Conservation (phyloP, 768 basidiomycete species). For the Tulasnella sp. region DNA sequence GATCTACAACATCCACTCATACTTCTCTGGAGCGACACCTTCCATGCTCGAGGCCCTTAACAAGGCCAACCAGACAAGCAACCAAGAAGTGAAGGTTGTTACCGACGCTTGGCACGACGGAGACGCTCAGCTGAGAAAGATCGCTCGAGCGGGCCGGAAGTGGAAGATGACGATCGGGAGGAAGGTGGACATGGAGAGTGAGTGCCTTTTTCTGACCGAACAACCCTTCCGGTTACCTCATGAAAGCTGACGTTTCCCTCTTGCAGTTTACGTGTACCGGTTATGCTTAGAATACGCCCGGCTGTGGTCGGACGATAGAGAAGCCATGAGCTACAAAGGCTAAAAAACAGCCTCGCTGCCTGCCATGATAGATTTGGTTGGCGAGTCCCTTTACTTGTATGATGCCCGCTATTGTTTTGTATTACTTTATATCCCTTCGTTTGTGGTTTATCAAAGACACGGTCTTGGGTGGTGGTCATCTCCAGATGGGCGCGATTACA, state of each 20-base stretch:
- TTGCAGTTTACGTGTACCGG: slow-evolving; percentile 76
- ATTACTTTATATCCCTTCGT: not conserved
- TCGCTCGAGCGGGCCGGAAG: slow-evolving; percentile 86
- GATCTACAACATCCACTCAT: slow-evolving; percentile 90
- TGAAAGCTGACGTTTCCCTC: not conserved
- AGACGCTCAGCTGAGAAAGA: slow-evolving; percentile 68
- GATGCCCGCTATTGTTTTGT: not conserved
- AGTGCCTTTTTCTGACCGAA: slow-evolving; percentile 32
- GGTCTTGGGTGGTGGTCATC: not conserved
- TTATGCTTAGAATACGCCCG: slow-evolving; percentile 86
- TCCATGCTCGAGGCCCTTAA: slow-evolving; percentile 49
- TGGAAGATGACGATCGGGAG: slow-evolving; percentile 86
- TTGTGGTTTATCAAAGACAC: not conserved
- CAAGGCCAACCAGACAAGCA: slow-evolving; percentile 40
- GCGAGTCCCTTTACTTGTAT: not conserved
- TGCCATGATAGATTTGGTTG: not conserved
- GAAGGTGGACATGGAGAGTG: slow-evolving; percentile 89
- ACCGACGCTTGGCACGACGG: slow-evolving; percentile 48
- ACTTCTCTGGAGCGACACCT: slow-evolving; percentile 79
- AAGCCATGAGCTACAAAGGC: slow-evolving; percentile 41
- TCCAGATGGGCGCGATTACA: not conserved
- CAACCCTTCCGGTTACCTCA: not conserved
- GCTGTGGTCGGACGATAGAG: slow-evolving; percentile 78
- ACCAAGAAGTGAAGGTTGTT: slow-evolving; percentile 34
- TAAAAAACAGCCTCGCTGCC: not conserved